Base-by-base conservation (phyloP, 768 basidiomycete genomes). In the Lyophyllum decastes region DNA sequence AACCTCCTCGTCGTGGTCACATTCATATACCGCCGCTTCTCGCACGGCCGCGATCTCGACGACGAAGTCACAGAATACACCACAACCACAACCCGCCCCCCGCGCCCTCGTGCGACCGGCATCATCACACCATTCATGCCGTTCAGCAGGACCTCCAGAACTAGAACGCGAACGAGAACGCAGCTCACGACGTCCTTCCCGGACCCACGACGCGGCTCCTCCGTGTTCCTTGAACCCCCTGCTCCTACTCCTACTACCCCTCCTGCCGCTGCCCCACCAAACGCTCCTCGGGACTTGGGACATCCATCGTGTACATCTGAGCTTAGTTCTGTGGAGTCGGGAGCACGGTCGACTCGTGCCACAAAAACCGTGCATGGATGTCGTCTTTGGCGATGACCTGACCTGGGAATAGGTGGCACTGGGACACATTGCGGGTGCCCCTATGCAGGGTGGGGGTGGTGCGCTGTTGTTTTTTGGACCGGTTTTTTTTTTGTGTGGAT, bases 1-100 rank as follows among this genome's bases (percentile, higher is more conserved):
- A 62, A 64, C 43, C 55, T 64, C 14, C 52, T 58, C 4, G 64
- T 67, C n/a, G 14, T 67, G 19, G 59, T 64, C 16, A 63, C 64
- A 19, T 57, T 51, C 22, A 17, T 62, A 4, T 67, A 64, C 48
- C 61, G 66, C 22, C 57, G 45, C 30, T 24, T 61, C 11, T 59
- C 57, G 8, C 61, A 56, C 10, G 60, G 52, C 17, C 40, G 38
- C 25, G 61, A 58, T 25, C 34, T 60, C 17, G 64, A 62, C 22
- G 44, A 58, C 1, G 61, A 60, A 24, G 19, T 52, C 22, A 45
- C 51, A 11, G 53, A 55, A 24, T 58, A 57, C 2, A n/a, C 50
- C 1, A 48, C 55, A 8, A 49, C 2, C 22, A 45, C 12, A 30
- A 26, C 16, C 12, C 50, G 6, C n/a, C n/a, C n/a, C n/a, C n/a